These are phyloP conservation scores for Saccharomyces hybrid DNA, from an alignment of 1,139 yeast species.

Conservation along the genomic window DNA sequence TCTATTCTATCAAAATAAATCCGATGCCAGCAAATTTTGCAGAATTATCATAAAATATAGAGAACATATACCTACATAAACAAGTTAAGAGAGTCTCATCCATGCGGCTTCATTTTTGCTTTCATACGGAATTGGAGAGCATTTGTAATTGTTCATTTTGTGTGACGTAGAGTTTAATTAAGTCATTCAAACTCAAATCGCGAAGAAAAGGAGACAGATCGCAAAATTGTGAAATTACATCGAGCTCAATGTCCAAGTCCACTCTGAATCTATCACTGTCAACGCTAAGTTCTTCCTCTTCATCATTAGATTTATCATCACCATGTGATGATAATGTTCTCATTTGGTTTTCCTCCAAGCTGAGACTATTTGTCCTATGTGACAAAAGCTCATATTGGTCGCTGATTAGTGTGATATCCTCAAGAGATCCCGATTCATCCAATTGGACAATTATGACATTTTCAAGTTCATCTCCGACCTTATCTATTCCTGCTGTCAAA, in stretches of 20 bases:
- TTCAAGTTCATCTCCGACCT: constrained; percentile 19
- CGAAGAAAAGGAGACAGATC: constrained; percentile 10
- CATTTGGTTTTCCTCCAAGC: background rate
- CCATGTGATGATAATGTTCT: background rate
- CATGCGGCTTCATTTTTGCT: background rate
- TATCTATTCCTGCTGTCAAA: constrained; percentile 1
- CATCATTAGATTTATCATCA: background rate
- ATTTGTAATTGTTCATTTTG: constrained; percentile 34
- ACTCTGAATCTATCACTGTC: background rate
- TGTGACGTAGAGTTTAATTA: constrained; percentile 33
- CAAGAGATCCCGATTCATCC: constrained; percentile 23
- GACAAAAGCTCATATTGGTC: constrained; percentile 29
- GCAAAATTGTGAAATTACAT: constrained; percentile 27
- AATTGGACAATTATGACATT: constrained; percentile 32
- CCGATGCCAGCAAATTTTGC: constrained; percentile 83
- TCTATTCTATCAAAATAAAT: constrained; percentile 67
- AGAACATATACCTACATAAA: background rate
- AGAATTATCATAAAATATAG: constrained; percentile 27
- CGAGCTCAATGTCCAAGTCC: constrained; percentile 24
- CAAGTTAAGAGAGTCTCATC: background rate
- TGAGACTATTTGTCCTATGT: constrained; percentile 7
- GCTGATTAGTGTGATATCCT: constrained; percentile 26
- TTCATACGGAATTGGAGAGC: background rate
- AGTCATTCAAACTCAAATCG: constrained; percentile 24
- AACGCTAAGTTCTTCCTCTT: background rate